Conservation (phyloP, 495 filamentous ascomycete species). For the Penicillium cataractarum region DNA sequence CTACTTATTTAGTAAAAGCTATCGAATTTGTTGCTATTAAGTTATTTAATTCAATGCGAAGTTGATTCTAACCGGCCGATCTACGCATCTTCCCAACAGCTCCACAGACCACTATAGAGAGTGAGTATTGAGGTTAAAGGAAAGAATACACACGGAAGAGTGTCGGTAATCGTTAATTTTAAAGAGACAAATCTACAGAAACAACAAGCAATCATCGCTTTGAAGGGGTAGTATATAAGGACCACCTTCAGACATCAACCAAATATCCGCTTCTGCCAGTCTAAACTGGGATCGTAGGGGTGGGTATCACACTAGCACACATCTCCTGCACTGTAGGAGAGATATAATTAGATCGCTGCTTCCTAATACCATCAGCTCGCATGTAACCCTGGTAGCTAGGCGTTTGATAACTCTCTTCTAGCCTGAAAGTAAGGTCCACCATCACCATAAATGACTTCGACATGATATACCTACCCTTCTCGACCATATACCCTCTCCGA, state of each 20-base stretch:
- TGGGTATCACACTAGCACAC: neutral
- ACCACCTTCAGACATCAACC: slow-evolving; percentile 1
- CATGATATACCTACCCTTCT: slow-evolving; percentile 1
- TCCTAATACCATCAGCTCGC: slow-evolving; percentile 4
- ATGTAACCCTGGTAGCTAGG: slow-evolving; percentile 6
- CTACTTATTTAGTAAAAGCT: no score
- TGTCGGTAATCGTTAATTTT: no score
- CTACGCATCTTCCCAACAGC: no score
- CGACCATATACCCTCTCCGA: neutral
- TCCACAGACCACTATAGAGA: no score
- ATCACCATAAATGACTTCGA: slow-evolving; percentile 7
- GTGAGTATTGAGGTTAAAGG: no score
- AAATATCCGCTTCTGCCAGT: slow-evolving; percentile 7
- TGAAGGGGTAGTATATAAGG: neutral
- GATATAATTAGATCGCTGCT: neutral
- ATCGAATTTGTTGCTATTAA: no score
- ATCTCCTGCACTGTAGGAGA: slow-evolving; percentile 4
- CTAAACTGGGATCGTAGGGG: slow-evolving; percentile 1
- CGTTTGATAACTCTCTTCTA: neutral
- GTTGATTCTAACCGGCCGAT: no score
- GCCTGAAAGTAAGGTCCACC: slow-evolving; percentile 1
- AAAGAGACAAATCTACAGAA: no score
- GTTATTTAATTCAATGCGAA: no score
- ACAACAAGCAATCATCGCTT: neutral
- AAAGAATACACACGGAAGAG: no score